phyloP scores from a whole-genome alignment of 352 stramenopile species.

The Phytophthora litchii region DNA sequence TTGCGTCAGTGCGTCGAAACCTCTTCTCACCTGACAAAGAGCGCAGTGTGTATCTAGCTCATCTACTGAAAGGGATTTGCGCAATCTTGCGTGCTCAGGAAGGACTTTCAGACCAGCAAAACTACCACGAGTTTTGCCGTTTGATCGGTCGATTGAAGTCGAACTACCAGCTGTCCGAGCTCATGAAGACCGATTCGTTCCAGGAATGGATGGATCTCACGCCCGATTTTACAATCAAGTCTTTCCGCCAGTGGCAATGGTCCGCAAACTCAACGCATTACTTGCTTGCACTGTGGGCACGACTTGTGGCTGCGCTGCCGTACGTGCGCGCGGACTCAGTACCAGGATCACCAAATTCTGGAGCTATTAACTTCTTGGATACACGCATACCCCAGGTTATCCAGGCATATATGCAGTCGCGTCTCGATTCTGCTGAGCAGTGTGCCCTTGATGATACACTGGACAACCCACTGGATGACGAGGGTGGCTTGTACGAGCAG shows the following conservation, averaged over 20 bases:
- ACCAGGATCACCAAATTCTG: conserved; percentile 50
- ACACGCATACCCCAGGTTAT: conserved; percentile 88
- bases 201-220: conserved; percentile 97
- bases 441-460: conserved; percentile 93
- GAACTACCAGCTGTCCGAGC: conserved; percentile 98
- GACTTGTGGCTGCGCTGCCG: conserved; percentile 95
- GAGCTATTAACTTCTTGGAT: conserved; percentile 73
- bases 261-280: conserved; percentile 96
- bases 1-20: conserved; percentile 95
- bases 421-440: conserved; percentile 94
- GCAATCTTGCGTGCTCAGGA: conserved; percentile 94
- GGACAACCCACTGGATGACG: conserved; percentile 97
- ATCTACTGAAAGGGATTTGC: conserved; percentile 94
- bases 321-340: conserved; percentile 91
- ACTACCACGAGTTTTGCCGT: conserved; percentile 99
- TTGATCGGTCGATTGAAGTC: conserved; percentile 97
- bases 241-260: conserved; percentile 96
- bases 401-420: conserved; percentile 96
- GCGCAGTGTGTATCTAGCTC: conserved; percentile 91
- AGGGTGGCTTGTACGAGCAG: conserved; percentile 96
- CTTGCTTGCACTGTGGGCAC: conserved; percentile 95
- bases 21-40: conserved; percentile 98
- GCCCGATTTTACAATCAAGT: conserved; percentile 96
- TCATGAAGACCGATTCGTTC: conserved; percentile 97
- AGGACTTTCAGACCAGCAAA: conserved; percentile 97